These are phyloP conservation scores for Daedaleopsis nitida DNA, from an alignment of 768 basidiomycete species.

Conservation along the genomic window DNA sequence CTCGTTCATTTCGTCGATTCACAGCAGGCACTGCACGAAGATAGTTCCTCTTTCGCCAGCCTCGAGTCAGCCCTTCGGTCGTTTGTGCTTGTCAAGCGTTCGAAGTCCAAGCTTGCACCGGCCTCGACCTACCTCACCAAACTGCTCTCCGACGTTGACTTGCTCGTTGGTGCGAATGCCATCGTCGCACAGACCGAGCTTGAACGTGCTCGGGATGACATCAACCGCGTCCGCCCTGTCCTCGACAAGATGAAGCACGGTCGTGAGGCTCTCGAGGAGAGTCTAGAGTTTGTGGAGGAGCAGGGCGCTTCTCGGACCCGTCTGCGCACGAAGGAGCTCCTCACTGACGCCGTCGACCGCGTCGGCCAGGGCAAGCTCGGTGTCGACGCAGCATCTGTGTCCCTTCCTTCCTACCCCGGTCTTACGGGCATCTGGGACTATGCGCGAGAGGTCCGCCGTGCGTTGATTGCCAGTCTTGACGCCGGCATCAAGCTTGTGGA, in stretches of 20 bases:
- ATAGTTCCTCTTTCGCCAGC: constrained; percentile 76
- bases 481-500: constrained; percentile 78
- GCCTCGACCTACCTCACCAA: constrained; percentile 89
- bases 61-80: constrained; percentile 89
- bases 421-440: constrained; percentile 85
- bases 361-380: constrained; percentile 77
- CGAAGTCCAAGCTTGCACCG: constrained; percentile 95
- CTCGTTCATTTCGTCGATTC: constrained; percentile 99
- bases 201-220: constrained; percentile 67
- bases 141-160: constrained; percentile 86
- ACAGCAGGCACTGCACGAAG: constrained; percentile 64
- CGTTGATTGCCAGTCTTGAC: constrained; percentile 82
- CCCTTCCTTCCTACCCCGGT: constrained; percentile 83
- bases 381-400: constrained; percentile 45
- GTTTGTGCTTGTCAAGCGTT: constrained; percentile 93
- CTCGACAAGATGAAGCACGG: constrained; percentile 85
- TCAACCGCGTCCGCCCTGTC: constrained; percentile 72
- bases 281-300: constrained; percentile 81
- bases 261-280: constrained; percentile 75
- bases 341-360: constrained; percentile 71
- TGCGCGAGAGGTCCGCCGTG: constrained; percentile 73
- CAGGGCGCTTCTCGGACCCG: constrained; percentile 56
- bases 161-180: constrained; percentile 84
- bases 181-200: constrained; percentile 83
- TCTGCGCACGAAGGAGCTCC: constrained; percentile 54